Evolutionary conservation across 2,329 filamentous ascomycete genomes (phyloP), one percentile per base, ranked within the genome.

Genomic region (Colletotrichum sp.): DNA sequence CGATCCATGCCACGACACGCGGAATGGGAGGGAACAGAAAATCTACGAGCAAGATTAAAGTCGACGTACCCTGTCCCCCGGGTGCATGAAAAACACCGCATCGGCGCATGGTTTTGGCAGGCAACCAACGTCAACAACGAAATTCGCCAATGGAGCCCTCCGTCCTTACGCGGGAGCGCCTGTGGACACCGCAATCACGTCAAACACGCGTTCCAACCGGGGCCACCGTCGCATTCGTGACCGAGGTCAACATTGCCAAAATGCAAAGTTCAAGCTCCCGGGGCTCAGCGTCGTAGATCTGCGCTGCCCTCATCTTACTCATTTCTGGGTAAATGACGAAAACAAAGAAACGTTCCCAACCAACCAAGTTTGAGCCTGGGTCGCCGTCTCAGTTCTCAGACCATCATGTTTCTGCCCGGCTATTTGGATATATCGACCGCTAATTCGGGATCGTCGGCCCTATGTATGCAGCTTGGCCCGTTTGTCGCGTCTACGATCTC

Each of bases 1-100:
- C 34, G 22, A 75, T 62, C 69, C 72, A 72, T 75, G 72, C 39
- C 15, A 39, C 24, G 36, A 72, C 72, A 67, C 68, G 63, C 72
- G 68, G 68, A 66, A 66, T 22, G 28, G n/a, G 22, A 48, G 26
- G 67, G 22, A 26, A 52, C 44, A 52, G 24, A 44, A 62, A 70
- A 69, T 59, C 30, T 64, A 64, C 64, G 64, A 66, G 39, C 30
- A 39, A 75, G 65, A 62, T 67, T 68, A 62, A 67, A 44, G 24
- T 30, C 16, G 24, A 30, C 30, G 67, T 5, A 52, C 72, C 72
- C 69, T 65, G 69, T 63, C 44, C n/a, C 44, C 28, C 18, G 15
- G 28, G 22, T 30, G 24, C 16, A n/a, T 52, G n/a, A 34, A 28
- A 63, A 63, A 52, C 52, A 72, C 57, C 67, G 55, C 55, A 62